Conservation (phyloP, 2,329 filamentous ascomycete species). For the Gnomoniopsis smithogilvyi region DNA sequence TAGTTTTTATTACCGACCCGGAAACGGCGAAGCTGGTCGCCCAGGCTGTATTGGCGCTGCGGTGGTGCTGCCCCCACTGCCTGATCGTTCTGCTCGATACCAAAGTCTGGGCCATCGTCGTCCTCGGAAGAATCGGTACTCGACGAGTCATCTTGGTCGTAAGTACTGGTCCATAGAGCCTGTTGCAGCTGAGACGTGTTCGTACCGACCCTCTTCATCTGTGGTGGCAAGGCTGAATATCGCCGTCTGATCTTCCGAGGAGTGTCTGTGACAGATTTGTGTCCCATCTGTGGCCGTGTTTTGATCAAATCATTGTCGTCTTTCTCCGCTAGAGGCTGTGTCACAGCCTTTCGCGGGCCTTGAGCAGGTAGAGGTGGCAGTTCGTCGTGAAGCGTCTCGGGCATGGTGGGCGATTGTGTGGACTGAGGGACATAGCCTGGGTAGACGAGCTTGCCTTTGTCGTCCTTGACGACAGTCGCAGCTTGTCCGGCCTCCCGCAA, state of each 20-base stretch:
- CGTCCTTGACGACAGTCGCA: slow-evolving; percentile 30
- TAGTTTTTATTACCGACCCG: slow-evolving; percentile 62
- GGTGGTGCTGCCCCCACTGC: background rate
- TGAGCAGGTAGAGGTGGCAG: background rate
- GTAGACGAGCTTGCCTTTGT: slow-evolving; percentile 28
- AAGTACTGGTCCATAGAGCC: slow-evolving; percentile 22
- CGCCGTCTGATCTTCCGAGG: slow-evolving; percentile 14
- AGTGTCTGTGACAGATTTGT: slow-evolving; percentile 23
- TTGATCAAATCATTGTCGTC: background rate
- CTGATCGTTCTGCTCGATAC: slow-evolving; percentile 5
- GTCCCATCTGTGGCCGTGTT: slow-evolving; percentile 18
- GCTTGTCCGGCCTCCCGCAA: slow-evolving; percentile 22
- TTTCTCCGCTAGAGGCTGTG: slow-evolving; percentile 10
- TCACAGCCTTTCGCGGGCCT: slow-evolving; percentile 12
- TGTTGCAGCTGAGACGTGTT: slow-evolving; percentile 27
- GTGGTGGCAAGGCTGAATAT: slow-evolving; percentile 18
- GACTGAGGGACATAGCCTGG: slow-evolving; percentile 31
- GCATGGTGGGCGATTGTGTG: slow-evolving; percentile 19
- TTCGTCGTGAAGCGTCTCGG: background rate
- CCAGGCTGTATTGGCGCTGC: slow-evolving; percentile 5
- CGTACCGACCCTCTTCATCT: slow-evolving; percentile 24
- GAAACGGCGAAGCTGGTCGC: slow-evolving; percentile 48
- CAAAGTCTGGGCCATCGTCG: slow-evolving; percentile 19
- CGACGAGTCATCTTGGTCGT: slow-evolving; percentile 20
- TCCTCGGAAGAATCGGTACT: slow-evolving; percentile 25